Evolutionary conservation across 2,329 filamentous ascomycete species (phyloP), one percentile per base, ranked within the genome.

Genomic region (Calycina herbarum): DNA sequence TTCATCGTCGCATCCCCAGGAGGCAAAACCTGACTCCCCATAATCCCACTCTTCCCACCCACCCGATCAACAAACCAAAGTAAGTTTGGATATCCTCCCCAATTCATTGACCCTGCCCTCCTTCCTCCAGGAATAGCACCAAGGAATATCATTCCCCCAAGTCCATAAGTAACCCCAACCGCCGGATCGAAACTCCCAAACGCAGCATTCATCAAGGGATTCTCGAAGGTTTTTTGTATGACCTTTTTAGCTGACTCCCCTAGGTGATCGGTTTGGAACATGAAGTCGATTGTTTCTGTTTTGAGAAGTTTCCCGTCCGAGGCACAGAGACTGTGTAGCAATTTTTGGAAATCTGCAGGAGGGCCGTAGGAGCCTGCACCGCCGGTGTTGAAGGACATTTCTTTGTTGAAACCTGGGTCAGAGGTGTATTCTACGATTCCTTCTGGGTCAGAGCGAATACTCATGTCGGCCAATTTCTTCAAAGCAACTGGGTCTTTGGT

Each of bases 271-370:
- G 38, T 40, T 64, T 76, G 68, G 67, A 85, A 85, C 75, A 86
- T 78, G 42, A 75, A 67, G 1, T 79, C 75, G 0, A 80, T 76
- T 0, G 78, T 82, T 2, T 73, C 73, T 0, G 76, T 74, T 29
- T 74, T 77, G 10, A 86, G 76, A 0, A 86, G 67, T 51, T 77
- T 80, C 5, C 78, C 81, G 62, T 86, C 83, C 56, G 85, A 79
- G 2, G 75, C 73, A 0, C 85, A 76, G 1, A 86, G 69, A 4
- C 81, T 82, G 3, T 74, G 75, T 3, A 83, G 70, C 5, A 85
- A 2, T 17, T 78, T 78, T 61, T 81, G 67, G 65, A 82, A 86
- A 27, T 82, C 79, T 0, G 67, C 42, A 5, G 80, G 75, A 2
- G 75, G 72, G 2, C 76, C 76, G 62, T 72, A 79, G 4, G 74